Evolutionary conservation across 164 flowering plant species (phyloP).

Genomic region (Umbilicus rupestris): DNA sequence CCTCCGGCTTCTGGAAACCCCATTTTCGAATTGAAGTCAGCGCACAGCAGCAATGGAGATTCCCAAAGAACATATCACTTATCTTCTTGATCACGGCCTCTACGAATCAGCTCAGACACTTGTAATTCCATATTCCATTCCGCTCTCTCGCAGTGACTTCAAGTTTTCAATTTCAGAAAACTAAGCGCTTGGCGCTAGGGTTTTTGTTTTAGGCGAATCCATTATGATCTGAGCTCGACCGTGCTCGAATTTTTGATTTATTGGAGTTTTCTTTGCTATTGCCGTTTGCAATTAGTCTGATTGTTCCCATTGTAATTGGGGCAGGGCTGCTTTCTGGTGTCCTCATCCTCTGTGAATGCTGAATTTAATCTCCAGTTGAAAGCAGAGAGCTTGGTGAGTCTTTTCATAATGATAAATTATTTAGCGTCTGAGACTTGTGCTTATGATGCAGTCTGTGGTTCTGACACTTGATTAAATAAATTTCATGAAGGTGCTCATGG

Average conservation of each 20-base stretch:
- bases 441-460: not conserved
- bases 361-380: conserved; percentile 62
- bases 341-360: conserved; percentile 50
- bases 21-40: not conserved
- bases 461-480: not conserved
- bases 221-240: not conserved
- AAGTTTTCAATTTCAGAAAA: conserved; percentile 6
- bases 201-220: not conserved
- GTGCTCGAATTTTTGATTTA: not conserved
- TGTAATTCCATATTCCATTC: conserved; percentile 23
- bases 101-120: conserved; percentile 63
- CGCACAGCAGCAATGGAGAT: conserved; percentile 47
- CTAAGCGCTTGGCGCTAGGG: conserved; percentile 13
- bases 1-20: too few species aligned
- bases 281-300: not conserved
- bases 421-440: too few species aligned
- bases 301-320: not conserved
- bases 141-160: conserved; percentile 4
- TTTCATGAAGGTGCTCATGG: conserved; percentile 55
- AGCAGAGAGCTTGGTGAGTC: conserved; percentile 61
- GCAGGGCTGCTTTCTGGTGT: conserved; percentile 82
- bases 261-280: not conserved
- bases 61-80: conserved; percentile 64
- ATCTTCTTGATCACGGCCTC: conserved; percentile 75
- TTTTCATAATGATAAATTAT: not conserved